phyloP scores from a whole-genome alignment of 1,284 basidiomycete genomes.

The Leccinum griseonigrum region DNA sequence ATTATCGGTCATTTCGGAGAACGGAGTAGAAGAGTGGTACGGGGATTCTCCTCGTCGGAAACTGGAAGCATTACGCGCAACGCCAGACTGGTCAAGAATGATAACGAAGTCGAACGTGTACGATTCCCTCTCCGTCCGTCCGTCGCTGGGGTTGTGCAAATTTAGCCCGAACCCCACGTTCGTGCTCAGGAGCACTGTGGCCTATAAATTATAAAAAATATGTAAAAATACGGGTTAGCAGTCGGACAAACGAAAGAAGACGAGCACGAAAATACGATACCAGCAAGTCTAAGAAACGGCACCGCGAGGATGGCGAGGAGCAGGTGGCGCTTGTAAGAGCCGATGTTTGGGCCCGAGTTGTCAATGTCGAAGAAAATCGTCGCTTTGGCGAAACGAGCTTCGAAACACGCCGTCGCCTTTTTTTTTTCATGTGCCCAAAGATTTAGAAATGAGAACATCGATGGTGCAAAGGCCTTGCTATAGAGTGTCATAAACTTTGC shows the following conservation, averaged over 20 bases:
- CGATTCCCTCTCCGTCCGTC: slow-evolving; percentile 13
- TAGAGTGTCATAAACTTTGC: slow-evolving; percentile 31
- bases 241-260: background rate
- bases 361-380: slow-evolving; percentile 34
- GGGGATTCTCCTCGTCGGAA: slow-evolving; percentile 56
- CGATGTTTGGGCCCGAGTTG: background rate
- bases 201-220: slow-evolving; percentile 10
- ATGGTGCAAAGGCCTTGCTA: slow-evolving; percentile 17
- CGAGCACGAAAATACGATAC: slow-evolving; percentile 10
- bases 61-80: slow-evolving; percentile 46
- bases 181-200: slow-evolving; percentile 29
- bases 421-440: background rate
- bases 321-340: slow-evolving; percentile 20
- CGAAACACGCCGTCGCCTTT: slow-evolving; percentile 28
- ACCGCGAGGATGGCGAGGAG: slow-evolving; percentile 23
- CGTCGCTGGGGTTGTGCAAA: slow-evolving; percentile 48
- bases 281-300: slow-evolving; percentile 25
- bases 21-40: slow-evolving; percentile 60
- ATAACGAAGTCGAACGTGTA: slow-evolving; percentile 32
- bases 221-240: background rate
- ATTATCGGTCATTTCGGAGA: slow-evolving; percentile 33
- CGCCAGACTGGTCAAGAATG: slow-evolving; percentile 36
- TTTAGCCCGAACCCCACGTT: slow-evolving; percentile 48
- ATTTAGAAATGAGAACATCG: background rate
- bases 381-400: slow-evolving; percentile 31